Evolutionary conservation across 2,329 filamentous ascomycete species (phyloP).

Genomic region (Phialophora expanda): DNA sequence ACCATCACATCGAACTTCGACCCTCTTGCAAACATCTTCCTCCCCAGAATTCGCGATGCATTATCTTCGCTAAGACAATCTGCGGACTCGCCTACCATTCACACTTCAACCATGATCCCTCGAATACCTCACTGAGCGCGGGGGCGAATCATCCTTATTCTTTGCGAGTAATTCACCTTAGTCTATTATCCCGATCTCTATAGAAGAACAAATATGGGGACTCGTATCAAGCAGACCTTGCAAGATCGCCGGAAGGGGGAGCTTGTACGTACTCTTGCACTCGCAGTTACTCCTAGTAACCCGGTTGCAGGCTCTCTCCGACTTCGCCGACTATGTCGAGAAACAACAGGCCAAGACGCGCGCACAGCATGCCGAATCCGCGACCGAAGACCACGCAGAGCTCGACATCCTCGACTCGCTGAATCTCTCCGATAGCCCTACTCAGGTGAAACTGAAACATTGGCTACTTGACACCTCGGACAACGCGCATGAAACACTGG

Average conservation of each 20-base stretch:
- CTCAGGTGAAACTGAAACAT: slow-evolving; percentile 72
- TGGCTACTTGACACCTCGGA: slow-evolving; percentile 68
- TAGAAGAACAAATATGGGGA: slow-evolving; percentile 54
- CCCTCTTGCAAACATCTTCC: not conserved
- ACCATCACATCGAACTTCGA: slow-evolving; percentile 1
- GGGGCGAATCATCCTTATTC: slow-evolving; percentile 43
- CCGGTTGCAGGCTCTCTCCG: slow-evolving; percentile 72
- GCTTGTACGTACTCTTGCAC: slow-evolving; percentile 62
- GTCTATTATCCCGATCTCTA: slow-evolving; percentile 1
- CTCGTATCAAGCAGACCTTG: slow-evolving; percentile 63
- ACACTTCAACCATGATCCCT: slow-evolving; percentile 46
- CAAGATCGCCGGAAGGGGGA: slow-evolving; percentile 87
- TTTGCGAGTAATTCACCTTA: slow-evolving; percentile 11
- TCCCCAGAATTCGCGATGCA: slow-evolving; percentile 15
- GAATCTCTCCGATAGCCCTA: slow-evolving; percentile 71
- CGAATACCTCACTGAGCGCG: slow-evolving; percentile 51
- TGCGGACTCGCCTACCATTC: not conserved
- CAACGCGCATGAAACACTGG: slow-evolving; percentile 63
- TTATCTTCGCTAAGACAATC: slow-evolving; percentile 24
- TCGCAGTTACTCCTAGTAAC: slow-evolving; percentile 21
- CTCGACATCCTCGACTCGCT: slow-evolving; percentile 86
- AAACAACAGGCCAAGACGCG: slow-evolving; percentile 73
- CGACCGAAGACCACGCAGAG: slow-evolving; percentile 76
- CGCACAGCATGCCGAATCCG: slow-evolving; percentile 47
- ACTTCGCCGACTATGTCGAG: slow-evolving; percentile 97